A percentile compares a stretch with the other conserved stretches of the same genome.
Conservation (phyloP, 352 stramenopile species). For the Phytophthora multivora region DNA sequence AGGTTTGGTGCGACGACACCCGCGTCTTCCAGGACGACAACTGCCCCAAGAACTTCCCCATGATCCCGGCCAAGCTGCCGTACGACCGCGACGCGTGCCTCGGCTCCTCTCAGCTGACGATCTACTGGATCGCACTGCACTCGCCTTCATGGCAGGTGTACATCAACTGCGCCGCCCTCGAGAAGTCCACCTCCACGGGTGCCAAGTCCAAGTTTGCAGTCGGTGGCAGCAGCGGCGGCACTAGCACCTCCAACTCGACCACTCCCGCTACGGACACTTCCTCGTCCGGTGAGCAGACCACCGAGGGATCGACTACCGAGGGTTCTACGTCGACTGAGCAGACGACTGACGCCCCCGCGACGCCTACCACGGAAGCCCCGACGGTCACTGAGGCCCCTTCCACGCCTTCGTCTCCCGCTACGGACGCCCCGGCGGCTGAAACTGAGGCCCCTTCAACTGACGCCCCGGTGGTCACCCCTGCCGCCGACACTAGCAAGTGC, state of each 20-base stretch:
- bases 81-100: slow-evolving; percentile 43
- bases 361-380: slow-evolving; percentile 9
- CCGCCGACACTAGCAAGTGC: slow-evolving; percentile 26
- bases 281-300: slow-evolving; percentile 10
- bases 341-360: slow-evolving; percentile 6
- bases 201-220: slow-evolving; percentile 33
- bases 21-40: slow-evolving; percentile 48
- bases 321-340: slow-evolving; percentile 14
- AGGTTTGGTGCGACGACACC: slow-evolving; percentile 49
- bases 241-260: slow-evolving; percentile 16
- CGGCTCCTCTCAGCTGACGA: slow-evolving; percentile 28
- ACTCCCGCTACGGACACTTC: slow-evolving; percentile 20
- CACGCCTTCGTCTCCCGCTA: slow-evolving; percentile 11
- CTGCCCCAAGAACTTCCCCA: slow-evolving; percentile 34
- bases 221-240: slow-evolving; percentile 8
- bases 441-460: slow-evolving; percentile 8
- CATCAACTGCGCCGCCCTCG: slow-evolving; percentile 41
- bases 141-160: slow-evolving; percentile 50
- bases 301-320: slow-evolving; percentile 7
- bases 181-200: slow-evolving; percentile 27
- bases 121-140: slow-evolving; percentile 54
- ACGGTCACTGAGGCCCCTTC: slow-evolving; percentile 17
- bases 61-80: slow-evolving; percentile 35
- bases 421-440: slow-evolving; percentile 3
- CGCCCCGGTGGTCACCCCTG: slow-evolving; percentile 13